A percentile compares a stretch with the other conserved stretches of the same genome.
These are phyloP conservation scores for Ascochyta clinopodiicola DNA, from an alignment of 2,329 filamentous ascomycete species.

Conservation along the genomic window DNA sequence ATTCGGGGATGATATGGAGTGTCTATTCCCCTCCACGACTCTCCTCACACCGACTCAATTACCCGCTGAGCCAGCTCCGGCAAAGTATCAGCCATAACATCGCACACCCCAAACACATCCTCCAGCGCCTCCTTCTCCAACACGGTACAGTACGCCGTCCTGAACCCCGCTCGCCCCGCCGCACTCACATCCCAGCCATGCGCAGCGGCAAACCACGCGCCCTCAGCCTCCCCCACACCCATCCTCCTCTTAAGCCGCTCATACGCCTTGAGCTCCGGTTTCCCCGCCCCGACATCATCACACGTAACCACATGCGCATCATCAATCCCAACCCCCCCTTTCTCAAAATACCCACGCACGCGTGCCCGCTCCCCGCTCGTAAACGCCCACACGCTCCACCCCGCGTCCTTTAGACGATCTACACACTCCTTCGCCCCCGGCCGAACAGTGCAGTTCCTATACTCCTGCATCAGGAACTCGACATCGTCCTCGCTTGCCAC, in stretches of 20 bases:
- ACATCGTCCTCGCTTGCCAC: conserved; percentile 55
- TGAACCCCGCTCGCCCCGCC: conserved; percentile 58
- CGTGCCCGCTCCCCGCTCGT: conserved; percentile 60
- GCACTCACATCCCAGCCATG: conserved; percentile 67
- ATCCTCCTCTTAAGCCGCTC: conserved; percentile 53
- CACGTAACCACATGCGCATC: conserved; percentile 60
- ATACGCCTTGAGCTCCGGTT: conserved; percentile 59
- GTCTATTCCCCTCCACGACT: too few species aligned
- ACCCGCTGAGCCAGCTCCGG: conserved; percentile 56
- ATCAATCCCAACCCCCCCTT: conserved; percentile 58
- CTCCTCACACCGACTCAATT: too few species aligned
- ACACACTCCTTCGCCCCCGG: conserved; percentile 54
- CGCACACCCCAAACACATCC: conserved; percentile 61
- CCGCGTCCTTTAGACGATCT: conserved; percentile 50
- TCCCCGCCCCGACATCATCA: conserved; percentile 57
- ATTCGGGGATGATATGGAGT: too few species aligned
- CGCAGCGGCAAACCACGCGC: conserved; percentile 64
- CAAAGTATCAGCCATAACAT: conserved; percentile 57
- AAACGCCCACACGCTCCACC: conserved; percentile 62
- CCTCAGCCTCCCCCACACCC: conserved; percentile 38
- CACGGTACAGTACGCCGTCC: conserved; percentile 61
- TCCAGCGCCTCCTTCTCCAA: conserved; percentile 60
- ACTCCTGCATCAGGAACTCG: conserved; percentile 50
- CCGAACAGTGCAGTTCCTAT: conserved; percentile 42
- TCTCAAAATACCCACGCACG: conserved; percentile 61